Conservation (phyloP, 495 filamentous ascomycete genomes). For the Podospora australis region DNA sequence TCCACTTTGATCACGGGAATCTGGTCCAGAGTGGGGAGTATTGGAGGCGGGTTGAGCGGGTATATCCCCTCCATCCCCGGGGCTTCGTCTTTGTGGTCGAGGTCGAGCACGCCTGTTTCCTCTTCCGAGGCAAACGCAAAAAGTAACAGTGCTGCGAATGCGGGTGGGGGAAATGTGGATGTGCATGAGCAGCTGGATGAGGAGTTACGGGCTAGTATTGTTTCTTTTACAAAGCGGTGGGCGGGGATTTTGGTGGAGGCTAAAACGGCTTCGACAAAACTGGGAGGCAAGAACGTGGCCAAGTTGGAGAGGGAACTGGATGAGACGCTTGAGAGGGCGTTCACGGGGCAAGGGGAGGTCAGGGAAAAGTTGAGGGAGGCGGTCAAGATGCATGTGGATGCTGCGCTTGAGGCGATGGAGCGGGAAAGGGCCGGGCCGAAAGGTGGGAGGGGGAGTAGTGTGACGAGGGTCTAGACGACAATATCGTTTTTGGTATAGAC, state of each 20-base stretch:
- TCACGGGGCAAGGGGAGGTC: constrained; percentile 41
- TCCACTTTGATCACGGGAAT: constrained; percentile 18
- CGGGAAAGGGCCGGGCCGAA: constrained; percentile 6
- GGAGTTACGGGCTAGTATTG: constrained; percentile 67
- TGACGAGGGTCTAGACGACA: too few species aligned
- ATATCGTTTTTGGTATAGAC: too few species aligned
- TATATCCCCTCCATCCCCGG: constrained; percentile 24
- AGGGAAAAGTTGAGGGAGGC: constrained; percentile 45
- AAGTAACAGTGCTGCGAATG: neutral
- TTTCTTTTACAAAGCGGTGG: constrained; percentile 67
- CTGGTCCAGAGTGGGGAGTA: constrained; percentile 14
- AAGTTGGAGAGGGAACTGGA: constrained; percentile 42
- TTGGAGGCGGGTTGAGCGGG: constrained; percentile 20
- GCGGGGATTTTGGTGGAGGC: constrained; percentile 36
- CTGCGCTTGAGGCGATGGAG: constrained; percentile 21
- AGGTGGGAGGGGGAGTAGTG: neutral
- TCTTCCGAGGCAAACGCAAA: too few species aligned
- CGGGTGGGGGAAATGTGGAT: constrained; percentile 15
- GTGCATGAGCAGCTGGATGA: constrained; percentile 80
- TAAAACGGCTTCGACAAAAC: constrained; percentile 13
- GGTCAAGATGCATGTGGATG: constrained; percentile 38
- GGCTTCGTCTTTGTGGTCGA: constrained; percentile 17
- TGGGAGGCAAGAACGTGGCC: constrained; percentile 31
- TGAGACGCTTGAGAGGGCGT: constrained; percentile 38
- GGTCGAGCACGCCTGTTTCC: constrained; percentile 15